A percentile compares a stretch with the other conserved stretches of the same genome.
These are phyloP conservation scores for Aureobasidium zeae DNA, from an alignment of 2,329 filamentous ascomycete genomes.

Conservation along the genomic window DNA sequence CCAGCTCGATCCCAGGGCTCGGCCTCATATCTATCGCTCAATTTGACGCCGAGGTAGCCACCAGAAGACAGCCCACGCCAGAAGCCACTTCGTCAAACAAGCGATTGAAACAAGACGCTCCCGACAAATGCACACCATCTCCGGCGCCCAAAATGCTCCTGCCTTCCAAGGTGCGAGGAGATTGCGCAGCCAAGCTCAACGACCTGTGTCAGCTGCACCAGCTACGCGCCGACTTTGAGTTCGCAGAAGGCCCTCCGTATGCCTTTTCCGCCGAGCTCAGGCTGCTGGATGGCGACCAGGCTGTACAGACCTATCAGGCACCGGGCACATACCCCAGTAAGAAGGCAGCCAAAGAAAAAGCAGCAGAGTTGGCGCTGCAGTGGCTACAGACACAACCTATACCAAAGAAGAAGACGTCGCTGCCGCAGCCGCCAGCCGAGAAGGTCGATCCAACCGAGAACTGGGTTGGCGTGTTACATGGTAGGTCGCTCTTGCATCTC, in stretches of 20 bases:
- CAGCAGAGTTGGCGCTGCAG: not conserved
- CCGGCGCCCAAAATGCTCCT: conserved; percentile 2
- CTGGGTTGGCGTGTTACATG: conserved; percentile 11
- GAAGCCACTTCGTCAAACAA: not conserved
- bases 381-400: conserved; percentile 4
- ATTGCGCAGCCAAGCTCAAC: conserved; percentile 10
- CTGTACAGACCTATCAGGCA: not conserved
- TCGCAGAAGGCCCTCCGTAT: conserved; percentile 1
- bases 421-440: not conserved
- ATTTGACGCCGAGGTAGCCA: not conserved
- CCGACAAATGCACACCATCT: not conserved
- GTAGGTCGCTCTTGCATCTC: conserved; percentile 1
- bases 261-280: conserved; percentile 3
- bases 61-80: not conserved
- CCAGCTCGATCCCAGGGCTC: conserved; percentile 5
- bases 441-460: conserved; percentile 8
- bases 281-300: conserved; percentile 6
- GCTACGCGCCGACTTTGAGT: conserved; percentile 9
- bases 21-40: not conserved
- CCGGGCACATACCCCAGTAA: conserved; percentile 1
- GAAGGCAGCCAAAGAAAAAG: conserved; percentile 11
- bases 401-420: not conserved
- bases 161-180: conserved; percentile 3
- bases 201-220: not conserved
- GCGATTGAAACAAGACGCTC: not conserved